Evolutionary conservation across 2,329 filamentous ascomycete genomes (phyloP).

Genomic region (Microdochium bolleyi): DNA sequence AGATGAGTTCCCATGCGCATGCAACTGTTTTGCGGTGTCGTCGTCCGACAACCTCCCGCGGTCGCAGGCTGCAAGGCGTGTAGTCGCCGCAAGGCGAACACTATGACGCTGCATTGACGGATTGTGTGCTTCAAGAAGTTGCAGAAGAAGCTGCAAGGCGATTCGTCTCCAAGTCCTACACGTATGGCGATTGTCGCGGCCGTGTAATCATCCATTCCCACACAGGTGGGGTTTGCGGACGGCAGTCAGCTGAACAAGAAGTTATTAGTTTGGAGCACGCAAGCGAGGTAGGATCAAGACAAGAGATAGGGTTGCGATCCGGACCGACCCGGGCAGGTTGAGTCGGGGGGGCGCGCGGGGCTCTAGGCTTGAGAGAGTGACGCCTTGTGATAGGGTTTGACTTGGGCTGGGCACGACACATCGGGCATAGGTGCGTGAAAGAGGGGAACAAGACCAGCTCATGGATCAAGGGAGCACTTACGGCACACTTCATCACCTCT

Average conservation of each 20-base stretch:
- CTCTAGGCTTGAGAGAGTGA: not conserved
- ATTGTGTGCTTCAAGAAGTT: too few relatives aligned
- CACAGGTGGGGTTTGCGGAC: not conserved
- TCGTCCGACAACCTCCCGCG: too few relatives aligned
- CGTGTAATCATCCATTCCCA: not conserved
- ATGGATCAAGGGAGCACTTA: not conserved
- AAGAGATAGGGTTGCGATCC: not conserved
- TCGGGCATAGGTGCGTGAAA: not conserved
- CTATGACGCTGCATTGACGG: too few relatives aligned
- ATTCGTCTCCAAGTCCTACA: not conserved
- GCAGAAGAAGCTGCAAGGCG: too few relatives aligned
- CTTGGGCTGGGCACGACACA: not conserved
- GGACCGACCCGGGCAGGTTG: not conserved
- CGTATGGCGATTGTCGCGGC: not conserved
- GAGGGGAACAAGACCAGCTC: not conserved
- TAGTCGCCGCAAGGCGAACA: too few relatives aligned
- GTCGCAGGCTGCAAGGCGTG: too few relatives aligned
- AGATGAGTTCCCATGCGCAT: too few relatives aligned
- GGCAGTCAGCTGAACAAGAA: not conserved
- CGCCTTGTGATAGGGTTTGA: not conserved
- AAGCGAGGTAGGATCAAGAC: not conserved
- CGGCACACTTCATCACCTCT: slow-evolving; percentile 4
- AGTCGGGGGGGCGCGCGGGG: not conserved
- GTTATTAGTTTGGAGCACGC: not conserved
- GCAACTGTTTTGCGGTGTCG: too few relatives aligned